Evolutionary conservation across 1,284 basidiomycete genomes (phyloP), one percentile per base, ranked within the genome.

Genomic region (Anthracocystis walkeri): DNA sequence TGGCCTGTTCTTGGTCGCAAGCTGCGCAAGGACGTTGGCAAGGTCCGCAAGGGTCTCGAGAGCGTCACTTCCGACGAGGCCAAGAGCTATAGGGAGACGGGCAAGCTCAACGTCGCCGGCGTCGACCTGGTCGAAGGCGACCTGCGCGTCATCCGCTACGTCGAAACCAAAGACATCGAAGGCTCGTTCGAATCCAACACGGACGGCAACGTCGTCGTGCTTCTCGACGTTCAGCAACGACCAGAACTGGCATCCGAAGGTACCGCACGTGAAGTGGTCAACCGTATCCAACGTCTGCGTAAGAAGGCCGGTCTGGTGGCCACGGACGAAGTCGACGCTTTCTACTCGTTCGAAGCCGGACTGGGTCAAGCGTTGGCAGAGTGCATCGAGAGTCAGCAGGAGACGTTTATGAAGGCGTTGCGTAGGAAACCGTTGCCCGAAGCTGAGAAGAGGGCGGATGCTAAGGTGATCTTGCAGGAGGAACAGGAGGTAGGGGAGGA

Each of bases 251-350:
- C 92, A 86, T 89, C 90, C 64, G 93, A 97, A 87, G 95, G 94
- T 87, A 89, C 95, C 41, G 91, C 94, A 49, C 90, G 97, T 54
- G 94, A 97, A 85, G 87, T 98, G 73, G 92, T 93, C 77, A 97
- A 97, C 82, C 92, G 96, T 58, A 92, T 99, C 53, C 97, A 99
- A 88, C 94, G 95, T 84, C 87, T 98, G 77, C 89, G 97, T 77
- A 99, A 99, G 88, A 94, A 95, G 86, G 95, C 94, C 1, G 94
- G 95, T 2, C 88, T 99, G 76, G 93, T 95, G 85, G 92, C 95
- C 27, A 95, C 94, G 12, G 97, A 99, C 85, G 94, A 97, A 83
- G 91, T 98, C 46, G 90, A 94, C 63, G 90, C 97, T 45, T 96
- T 91, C 87, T 96, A 96, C 87, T 87, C 87, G 66, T 93, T 97